Conservation (phyloP, 495 filamentous ascomycete genomes). For the Penicillium argentinense region DNA sequence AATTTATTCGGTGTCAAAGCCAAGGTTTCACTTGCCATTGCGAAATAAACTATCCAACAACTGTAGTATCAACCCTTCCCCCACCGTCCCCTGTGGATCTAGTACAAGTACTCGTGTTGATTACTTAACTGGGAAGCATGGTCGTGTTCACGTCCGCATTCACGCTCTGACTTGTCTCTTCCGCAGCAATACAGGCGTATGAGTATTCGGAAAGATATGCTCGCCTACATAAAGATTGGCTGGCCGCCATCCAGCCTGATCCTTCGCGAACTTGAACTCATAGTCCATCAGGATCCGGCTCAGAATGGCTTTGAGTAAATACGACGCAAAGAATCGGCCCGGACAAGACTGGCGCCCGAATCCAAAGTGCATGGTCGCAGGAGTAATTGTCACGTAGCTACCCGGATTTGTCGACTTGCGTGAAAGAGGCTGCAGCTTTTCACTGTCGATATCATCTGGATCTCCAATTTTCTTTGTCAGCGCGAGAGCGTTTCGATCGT, state of each 20-base stretch:
- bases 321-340: conserved; percentile 57
- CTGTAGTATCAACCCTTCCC: too few relatives aligned
- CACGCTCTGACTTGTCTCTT: conserved; percentile 15
- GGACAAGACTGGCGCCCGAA: conserved; percentile 46
- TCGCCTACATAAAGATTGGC: conserved; percentile 30
- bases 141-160: too few relatives aligned
- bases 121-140: too few relatives aligned
- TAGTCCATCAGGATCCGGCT: conserved; percentile 53
- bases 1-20: background rate
- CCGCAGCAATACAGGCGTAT: conserved; percentile 26
- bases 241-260: conserved; percentile 18
- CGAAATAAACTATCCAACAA: background rate
- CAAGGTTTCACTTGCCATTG: background rate
- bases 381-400: conserved; percentile 26
- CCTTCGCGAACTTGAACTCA: conserved; percentile 43
- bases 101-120: too few relatives aligned
- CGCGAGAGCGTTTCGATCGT: conserved; percentile 16
- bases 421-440: background rate
- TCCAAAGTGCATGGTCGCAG: conserved; percentile 34
- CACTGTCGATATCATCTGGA: background rate
- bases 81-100: too few relatives aligned
- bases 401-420: conserved; percentile 1
- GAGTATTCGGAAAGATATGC: conserved; percentile 30
- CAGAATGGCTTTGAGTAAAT: conserved; percentile 56
- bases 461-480: background rate